Conservation (phyloP, 495 filamentous ascomycete species). For the Cetradonia linearis region DNA sequence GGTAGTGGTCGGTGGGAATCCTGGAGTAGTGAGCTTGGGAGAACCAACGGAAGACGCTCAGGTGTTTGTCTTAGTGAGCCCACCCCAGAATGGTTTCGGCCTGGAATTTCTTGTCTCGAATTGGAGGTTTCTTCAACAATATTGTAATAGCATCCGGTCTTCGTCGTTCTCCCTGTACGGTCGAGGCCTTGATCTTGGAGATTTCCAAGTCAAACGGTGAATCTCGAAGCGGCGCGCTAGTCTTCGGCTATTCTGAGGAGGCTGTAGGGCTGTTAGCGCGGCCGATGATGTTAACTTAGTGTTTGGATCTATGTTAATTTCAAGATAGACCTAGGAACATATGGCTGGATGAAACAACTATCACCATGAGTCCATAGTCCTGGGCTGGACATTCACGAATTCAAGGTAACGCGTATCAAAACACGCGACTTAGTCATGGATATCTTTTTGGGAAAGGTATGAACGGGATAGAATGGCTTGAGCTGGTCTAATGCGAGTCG, state of each 20-base stretch:
- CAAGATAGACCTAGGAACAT: too few species aligned
- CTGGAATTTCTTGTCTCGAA: not conserved
- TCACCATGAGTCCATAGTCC: not conserved
- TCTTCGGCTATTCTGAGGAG: constrained; percentile 5
- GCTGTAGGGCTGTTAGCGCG: constrained; percentile 8
- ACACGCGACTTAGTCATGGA: constrained; percentile 49
- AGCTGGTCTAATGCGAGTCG: constrained; percentile 19
- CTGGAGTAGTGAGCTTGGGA: not conserved
- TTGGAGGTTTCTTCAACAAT: not conserved
- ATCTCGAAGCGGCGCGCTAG: constrained; percentile 5
- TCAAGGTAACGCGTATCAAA: not conserved
- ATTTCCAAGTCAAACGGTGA: constrained; percentile 5
- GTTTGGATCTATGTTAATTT: too few species aligned
- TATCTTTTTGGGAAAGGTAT: constrained; percentile 57
- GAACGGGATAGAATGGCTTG: constrained; percentile 16
- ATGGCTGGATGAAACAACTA: too few species aligned
- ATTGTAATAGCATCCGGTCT: not conserved
- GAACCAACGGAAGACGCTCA: not conserved
- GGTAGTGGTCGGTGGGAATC: not conserved
- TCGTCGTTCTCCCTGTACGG: not conserved
- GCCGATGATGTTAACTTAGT: constrained; percentile 3
- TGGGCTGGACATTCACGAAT: not conserved
- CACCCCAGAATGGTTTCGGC: too few species aligned
- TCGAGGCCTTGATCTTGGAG: not conserved
- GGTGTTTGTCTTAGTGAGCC: not conserved